phyloP scores from a whole-genome alignment of 163 green algal species.

The Scenedesmus sp. region DNA sequence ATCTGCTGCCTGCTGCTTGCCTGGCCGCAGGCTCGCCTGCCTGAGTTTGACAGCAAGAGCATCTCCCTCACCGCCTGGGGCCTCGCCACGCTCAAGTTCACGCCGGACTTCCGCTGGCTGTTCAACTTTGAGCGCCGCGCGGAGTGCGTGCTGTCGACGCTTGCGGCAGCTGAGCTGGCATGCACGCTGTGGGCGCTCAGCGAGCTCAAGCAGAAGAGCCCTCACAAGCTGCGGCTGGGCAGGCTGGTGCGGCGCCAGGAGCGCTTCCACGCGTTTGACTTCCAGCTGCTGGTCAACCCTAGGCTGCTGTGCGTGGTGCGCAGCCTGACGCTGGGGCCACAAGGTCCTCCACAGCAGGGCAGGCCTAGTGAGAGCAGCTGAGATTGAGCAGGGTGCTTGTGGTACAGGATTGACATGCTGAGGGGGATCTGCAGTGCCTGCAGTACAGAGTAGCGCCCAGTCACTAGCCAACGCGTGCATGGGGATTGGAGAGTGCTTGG shows the following conservation, averaged over 20 bases:
- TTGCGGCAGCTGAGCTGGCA: conserved; percentile 42
- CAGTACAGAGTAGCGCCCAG: too few relatives aligned
- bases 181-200: conserved; percentile 49
- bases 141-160: background rate
- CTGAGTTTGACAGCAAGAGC: conserved; percentile 45
- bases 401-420: too few relatives aligned
- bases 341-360: background rate
- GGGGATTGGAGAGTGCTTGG: too few relatives aligned
- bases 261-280: conserved; percentile 26
- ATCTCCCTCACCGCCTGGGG: conserved; percentile 31
- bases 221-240: conserved; percentile 43
- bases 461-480: too few relatives aligned
- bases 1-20: background rate
- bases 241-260: conserved; percentile 35
- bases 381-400: background rate
- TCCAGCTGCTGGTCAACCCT: conserved; percentile 30
- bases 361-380: background rate
- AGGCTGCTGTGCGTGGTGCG: conserved; percentile 37
- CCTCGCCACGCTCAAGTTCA: conserved; percentile 32
- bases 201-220: conserved; percentile 31
- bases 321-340: conserved; percentile 37
- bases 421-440: too few relatives aligned
- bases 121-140: conserved; percentile 29
- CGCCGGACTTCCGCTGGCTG: background rate
- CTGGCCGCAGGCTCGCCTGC: background rate